Evolutionary conservation across 2,329 filamentous ascomycete species (phyloP), one percentile per base, ranked within the genome.

Genomic region (Diplodia intermedia): DNA sequence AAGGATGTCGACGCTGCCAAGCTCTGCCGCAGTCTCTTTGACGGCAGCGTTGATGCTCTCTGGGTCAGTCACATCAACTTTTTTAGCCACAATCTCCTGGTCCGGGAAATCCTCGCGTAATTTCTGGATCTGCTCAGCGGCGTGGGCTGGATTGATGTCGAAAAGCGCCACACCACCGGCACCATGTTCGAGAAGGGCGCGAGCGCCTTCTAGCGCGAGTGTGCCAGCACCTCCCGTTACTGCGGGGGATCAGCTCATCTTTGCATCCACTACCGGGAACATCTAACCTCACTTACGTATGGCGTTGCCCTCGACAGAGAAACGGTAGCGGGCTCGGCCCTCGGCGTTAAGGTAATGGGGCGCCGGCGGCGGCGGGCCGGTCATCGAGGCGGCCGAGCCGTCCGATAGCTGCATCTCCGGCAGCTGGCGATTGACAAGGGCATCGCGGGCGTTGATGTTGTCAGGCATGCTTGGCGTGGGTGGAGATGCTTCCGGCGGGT

Each of bases 181-280:
- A 8, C 90, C 90, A 73, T 92, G 90, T 76, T 92, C 89, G 47
- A 92, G 87, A 23, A 92, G 83, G 1, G 89, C 89, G 55, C 83
- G 80, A 1, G 85, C 85, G 33, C 85, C 83, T 67, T 83, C 81
- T 9, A 89, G 81, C 7, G 87, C 89, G 0, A 91, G 80, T 12
- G 85, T 88, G 4, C 90, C 90, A 15, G 88, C 85, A 38, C 89
- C 90, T 20, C 90, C 90, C 0, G 90, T 91, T 14, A 91, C 84
- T 83, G 56, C 31, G 43, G 29, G 31, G n/a, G 31, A 49, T 52
- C 29, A 63, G 60, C 47, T 4, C 43, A 47, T n/a, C 18, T 18
- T 29, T 23, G 61, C 20, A 69, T 36, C 26, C 4, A 55, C 29
- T 31, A 47, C 26, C 43, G 5, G 53, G 43, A 7, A 12, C 33